Evolutionary conservation across 2,329 filamentous ascomycete genomes (phyloP), one percentile per base, ranked within the genome.

Genomic region (Sphaerulina musiva): DNA sequence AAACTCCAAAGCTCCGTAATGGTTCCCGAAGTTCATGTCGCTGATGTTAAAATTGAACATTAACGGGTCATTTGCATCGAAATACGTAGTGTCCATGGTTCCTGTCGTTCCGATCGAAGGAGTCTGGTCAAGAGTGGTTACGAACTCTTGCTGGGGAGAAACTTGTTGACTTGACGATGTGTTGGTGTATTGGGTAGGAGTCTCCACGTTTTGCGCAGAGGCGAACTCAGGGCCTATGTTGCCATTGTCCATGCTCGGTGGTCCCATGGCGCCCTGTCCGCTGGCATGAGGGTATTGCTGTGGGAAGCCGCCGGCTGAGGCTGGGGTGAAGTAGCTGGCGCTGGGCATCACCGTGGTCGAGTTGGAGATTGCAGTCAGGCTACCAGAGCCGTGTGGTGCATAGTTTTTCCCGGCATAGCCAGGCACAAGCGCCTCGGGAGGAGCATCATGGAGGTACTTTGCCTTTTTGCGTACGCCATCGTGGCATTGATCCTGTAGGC

Each of bases 391-490:
- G 44, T 62, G 61, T 54, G 63, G 50, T 14, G 62, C 80, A 66
- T 86, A 88, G 58, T 79, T 83, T 59, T 79, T 83, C 31, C 84
- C 82, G 4, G 85, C 84, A 46, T 93, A 79, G 41, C 93, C 89
- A n/a, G 91, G 89, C 68, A 92, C 81, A 58, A 96, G 78, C 44
- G 90, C 90, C 69, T 95, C 90, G 49, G 89, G 83, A 36, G 92
- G 91, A 26, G 92, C 90, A 78, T 97, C 93, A 68, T 97, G 91
- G 53, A 98, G 86, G 71, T 98, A 98, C 72, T 98, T 98, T 49
- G 93, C 93, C 79, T 97, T 98, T 74, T 98, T 98, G 59, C 93
- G 86, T 48, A 97, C 90, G 51, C 93, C 93, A 69, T 98, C 93
- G 71, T 95, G 90, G 68, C 93, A 98, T 57, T 83, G 83, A 69